Base-by-base conservation (phyloP, 2,329 filamentous ascomycete species). In the Aspergillus persii region DNA sequence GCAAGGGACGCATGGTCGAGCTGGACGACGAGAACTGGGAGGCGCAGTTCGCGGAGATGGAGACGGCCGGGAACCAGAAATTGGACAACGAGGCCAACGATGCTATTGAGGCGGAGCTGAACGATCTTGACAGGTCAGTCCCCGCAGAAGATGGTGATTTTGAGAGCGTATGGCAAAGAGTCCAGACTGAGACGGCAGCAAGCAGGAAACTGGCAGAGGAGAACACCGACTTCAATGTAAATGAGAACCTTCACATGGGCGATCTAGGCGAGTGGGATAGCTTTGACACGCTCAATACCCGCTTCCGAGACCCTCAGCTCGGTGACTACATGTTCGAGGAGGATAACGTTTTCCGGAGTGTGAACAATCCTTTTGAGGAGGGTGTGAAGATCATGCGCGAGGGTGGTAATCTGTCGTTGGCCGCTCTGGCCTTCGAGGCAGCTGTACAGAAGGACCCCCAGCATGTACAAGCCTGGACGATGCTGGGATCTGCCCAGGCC, bases 1-100 rank as follows among this genome's bases (percentile, higher is more conserved):
- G 90, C 44, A 96, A 96, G 76, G 86, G 80, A 5, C 80, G 84
- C 39, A 85, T 98, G 79, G 89, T 98, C 11, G 95, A 98, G 79
- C 84, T 98, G 27, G 92, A 97, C 73, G 94, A 99, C 68, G 82
- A 89, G 70, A 89, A 96, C 71, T 98, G 95, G 95, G 94, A 98
- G 77, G 91, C 92, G 68, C 92, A 98, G 75, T 99, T 99, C 75
- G 90, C 92, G 58, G 87, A 95, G 76, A 88, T 97, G 73, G 91
- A 94, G 73, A 79, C 78, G 12, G 77, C 78, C 44, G 80, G 83
- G 53, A 76, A 79, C 55, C 80, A 82, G 67, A 80, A 80, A 56
- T 75, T 84, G 58, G 86, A 87, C 62, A 80, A 79, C 39, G 80
- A 88, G 70, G 90, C 90, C 55, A 89, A 91, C 62, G 83, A 83